Percentiles rank a stretch among this genome's conserved stretches.
phyloP scores from a whole-genome alignment of 108 stramenopile genomes.

The Cyclotella cryptica region DNA sequence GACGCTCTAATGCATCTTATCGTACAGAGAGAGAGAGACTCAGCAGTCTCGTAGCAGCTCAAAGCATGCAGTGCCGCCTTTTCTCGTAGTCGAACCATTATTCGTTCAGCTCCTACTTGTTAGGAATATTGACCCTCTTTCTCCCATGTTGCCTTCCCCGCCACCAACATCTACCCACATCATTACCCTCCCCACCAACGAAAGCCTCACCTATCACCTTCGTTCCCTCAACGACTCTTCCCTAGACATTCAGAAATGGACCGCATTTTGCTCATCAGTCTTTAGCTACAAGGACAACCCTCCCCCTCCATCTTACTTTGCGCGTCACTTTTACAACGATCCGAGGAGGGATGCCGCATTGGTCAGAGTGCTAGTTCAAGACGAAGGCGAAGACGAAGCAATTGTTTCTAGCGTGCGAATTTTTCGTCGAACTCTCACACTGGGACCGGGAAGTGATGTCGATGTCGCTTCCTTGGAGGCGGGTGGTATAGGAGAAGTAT shows the following conservation, averaged over 20 bases:
- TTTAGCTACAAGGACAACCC: slow-evolving; percentile 79
- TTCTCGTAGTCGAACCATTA: too few relatives aligned
- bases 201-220: neutral
- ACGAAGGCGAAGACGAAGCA: slow-evolving; percentile 9
- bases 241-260: slow-evolving; percentile 54
- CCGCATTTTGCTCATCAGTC: slow-evolving; percentile 70
- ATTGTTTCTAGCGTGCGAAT: slow-evolving; percentile 76
- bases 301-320: slow-evolving; percentile 68
- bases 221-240: slow-evolving; percentile 2
- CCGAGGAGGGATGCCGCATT: slow-evolving; percentile 55
- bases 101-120: too few relatives aligned
- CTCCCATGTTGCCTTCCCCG: too few relatives aligned
- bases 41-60: too few relatives aligned
- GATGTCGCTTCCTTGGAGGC: slow-evolving; percentile 41
- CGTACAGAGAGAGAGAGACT: too few relatives aligned
- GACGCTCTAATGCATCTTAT: too few relatives aligned
- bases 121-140: too few relatives aligned
- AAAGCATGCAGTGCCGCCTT: too few relatives aligned
- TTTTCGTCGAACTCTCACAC: slow-evolving; percentile 62
- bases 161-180: neutral
- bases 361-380: slow-evolving; percentile 61
- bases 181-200: slow-evolving; percentile 11
- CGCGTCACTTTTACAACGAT: slow-evolving; percentile 76
- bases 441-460: slow-evolving; percentile 13
- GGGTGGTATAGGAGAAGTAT: slow-evolving; percentile 88